These are phyloP conservation scores for Acacia acuminata DNA, from an alignment of 306 rosid species.

Conservation along the genomic window DNA sequence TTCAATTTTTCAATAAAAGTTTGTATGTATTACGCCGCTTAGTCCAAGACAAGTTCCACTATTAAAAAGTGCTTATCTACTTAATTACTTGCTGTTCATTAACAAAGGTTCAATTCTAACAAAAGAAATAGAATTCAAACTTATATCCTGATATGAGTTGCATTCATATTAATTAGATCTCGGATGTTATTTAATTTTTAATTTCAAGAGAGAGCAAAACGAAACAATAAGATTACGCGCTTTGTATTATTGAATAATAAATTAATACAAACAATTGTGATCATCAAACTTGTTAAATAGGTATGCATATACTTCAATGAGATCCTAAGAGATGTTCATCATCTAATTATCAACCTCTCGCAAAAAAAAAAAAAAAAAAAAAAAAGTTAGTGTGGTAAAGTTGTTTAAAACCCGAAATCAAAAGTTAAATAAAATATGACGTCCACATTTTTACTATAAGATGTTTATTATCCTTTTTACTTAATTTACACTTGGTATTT, in stretches of 20 bases:
- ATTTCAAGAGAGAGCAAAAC: background rate
- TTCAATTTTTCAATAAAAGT: too few species aligned
- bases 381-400: background rate
- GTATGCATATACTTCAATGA: background rate
- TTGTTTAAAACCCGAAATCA: background rate
- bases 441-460: background rate
- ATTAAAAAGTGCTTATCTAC: background rate
- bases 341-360: too few species aligned
- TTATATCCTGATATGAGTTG: too few species aligned
- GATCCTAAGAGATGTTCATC: background rate
- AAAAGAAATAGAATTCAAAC: too few species aligned
- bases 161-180: background rate
- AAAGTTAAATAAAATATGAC: too few species aligned
- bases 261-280: background rate
- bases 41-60: too few species aligned
- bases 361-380: background rate
- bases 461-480: background rate
- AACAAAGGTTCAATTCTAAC: too few species aligned
- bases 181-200: background rate
- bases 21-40: too few species aligned
- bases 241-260: background rate
- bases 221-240: background rate
- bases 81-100: too few species aligned
- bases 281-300: background rate
- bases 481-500: background rate